Conservation (phyloP, 345 rosid species). For the Abelmoschus esculentus region DNA sequence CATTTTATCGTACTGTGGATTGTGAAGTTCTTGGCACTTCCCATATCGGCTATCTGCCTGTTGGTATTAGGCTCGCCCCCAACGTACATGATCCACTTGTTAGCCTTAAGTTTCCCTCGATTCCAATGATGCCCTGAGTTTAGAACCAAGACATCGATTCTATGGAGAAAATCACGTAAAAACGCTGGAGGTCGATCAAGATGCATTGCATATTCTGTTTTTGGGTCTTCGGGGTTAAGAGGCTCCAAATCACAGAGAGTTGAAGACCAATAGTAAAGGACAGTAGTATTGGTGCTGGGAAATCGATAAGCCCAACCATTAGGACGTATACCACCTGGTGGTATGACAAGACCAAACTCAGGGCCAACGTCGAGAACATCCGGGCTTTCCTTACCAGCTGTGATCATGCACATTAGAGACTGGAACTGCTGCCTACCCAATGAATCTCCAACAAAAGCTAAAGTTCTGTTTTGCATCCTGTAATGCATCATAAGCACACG, state of each 20-base stretch:
- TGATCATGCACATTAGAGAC: conserved; percentile 80
- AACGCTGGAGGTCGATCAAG: conserved; percentile 80
- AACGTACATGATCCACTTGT: conserved; percentile 69
- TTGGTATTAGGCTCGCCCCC: conserved; percentile 48
- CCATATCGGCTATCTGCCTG: conserved; percentile 52
- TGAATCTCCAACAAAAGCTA: conserved; percentile 90
- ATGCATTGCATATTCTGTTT: conserved; percentile 68
- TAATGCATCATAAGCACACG: neutral
- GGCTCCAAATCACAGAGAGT: conserved; percentile 66
- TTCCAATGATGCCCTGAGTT: conserved; percentile 90
- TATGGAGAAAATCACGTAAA: conserved; percentile 45
- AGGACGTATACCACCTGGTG: conserved; percentile 52
- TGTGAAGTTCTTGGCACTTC: conserved; percentile 65
- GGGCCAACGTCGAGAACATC: conserved; percentile 55
- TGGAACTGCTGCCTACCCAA: conserved; percentile 83
- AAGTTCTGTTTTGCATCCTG: conserved; percentile 70
- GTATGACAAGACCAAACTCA: conserved; percentile 51
- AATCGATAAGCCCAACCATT: conserved; percentile 79
- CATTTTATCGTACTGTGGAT: conserved; percentile 60
- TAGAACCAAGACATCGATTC: conserved; percentile 54
- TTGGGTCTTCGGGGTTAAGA: conserved; percentile 34
- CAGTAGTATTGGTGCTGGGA: conserved; percentile 56
- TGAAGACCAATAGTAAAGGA: conserved; percentile 78
- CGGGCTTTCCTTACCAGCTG: conserved; percentile 41
- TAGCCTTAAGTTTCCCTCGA: conserved; percentile 57